Evolutionary conservation across 1,139 yeast species (phyloP), one percentile per base, ranked within the genome.

Genomic region (Geotrichum klebahnii): DNA sequence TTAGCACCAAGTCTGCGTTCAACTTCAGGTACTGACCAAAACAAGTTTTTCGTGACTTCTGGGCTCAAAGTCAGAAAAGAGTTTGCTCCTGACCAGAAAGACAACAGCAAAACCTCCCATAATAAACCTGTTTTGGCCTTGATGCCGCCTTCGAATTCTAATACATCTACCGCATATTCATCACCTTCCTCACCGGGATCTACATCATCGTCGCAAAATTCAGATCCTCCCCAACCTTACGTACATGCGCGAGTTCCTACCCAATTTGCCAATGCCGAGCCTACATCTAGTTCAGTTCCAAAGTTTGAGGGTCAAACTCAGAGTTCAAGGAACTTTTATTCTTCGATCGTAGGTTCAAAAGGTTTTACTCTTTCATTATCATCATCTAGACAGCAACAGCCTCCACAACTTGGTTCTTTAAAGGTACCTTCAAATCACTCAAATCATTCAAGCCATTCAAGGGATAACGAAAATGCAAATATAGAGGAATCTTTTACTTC

Each of bases 61-160:
- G 55, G 55, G 5, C 41, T 49, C 10, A 48, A 46, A 28, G 49
- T 52, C 10, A 39, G 45, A 24, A 49, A 47, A 32, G 47, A 46
- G 10, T 23, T 23, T 16, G 17, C 53, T 12, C 47, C 22, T 10
- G 26, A 19, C 4, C 46, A 29, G 35, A 16, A 24, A 6, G 16
- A 34, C 10, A 42, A 33, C 14, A 33, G 8, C 8, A 23, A 10
- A 3, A 17, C 17, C 16, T 6, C 20, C 12, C 29, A 46, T 8
- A n/a, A 12, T 17, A 12, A 20, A 22, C 33, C 33, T 4, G 12
- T 14, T 9, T 20, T 44, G 17, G 28, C 34, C 28, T 19, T 35
- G 17, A 24, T 34, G 35, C 34, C 40, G 2, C 23, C 47, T 5
- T 8, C 3, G 4, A 5, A 26, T 16, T 26, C 26, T 10, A 17